Evolutionary conservation across 2,329 filamentous ascomycete species (phyloP).

Genomic region (Fusarium sacchari): DNA sequence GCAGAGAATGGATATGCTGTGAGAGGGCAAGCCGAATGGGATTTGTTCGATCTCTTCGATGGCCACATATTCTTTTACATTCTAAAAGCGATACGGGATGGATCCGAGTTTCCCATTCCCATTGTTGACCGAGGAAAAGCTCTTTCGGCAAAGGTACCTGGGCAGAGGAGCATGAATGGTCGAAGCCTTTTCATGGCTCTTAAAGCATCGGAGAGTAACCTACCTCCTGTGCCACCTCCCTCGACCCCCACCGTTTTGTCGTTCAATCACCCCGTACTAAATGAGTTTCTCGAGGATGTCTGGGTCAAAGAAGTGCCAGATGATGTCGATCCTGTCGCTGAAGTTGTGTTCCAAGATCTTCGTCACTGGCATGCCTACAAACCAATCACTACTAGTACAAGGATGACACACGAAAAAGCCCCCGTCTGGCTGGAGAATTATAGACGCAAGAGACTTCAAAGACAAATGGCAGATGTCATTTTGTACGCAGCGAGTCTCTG

Average conservation of each 20-base stretch:
- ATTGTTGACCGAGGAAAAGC: background rate
- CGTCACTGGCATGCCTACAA: background rate
- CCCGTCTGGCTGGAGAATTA: background rate
- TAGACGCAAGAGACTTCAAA: background rate
- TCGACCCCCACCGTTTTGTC: background rate
- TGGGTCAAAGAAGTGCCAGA: background rate
- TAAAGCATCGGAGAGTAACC: background rate
- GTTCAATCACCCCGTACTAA: background rate
- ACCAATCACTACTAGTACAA: background rate
- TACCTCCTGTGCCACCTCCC: background rate
- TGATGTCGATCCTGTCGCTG: background rate
- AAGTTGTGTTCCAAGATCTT: background rate
- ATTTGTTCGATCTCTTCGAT: background rate
- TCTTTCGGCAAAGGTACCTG: rapidly evolving
- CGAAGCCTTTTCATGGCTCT: background rate
- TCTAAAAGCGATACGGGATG: background rate
- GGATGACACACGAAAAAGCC: background rate
- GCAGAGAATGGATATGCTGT: background rate
- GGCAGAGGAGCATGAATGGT: background rate
- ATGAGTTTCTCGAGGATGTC: background rate
- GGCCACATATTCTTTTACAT: background rate
- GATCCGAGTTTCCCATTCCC: background rate
- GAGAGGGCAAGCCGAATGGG: background rate
- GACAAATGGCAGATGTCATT: background rate
- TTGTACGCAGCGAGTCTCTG: background rate